A percentile compares a stretch with the other conserved stretches of the same genome.
Conservation (phyloP, 2,329 filamentous ascomycete genomes). For the Emergomyces orientalis region DNA sequence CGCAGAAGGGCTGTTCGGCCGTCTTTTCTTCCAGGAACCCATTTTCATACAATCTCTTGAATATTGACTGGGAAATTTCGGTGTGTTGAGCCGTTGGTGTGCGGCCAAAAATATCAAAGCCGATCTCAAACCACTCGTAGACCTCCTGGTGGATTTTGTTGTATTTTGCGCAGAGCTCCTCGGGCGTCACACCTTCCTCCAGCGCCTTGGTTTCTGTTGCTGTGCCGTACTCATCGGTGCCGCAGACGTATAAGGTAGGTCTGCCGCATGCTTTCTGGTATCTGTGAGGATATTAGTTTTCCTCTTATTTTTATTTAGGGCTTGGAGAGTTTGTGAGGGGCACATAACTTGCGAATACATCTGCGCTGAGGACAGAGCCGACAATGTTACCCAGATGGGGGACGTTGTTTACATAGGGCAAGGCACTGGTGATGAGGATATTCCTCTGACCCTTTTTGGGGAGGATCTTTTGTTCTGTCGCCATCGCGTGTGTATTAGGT, state of each 20-base stretch:
- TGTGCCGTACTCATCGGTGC: slow-evolving; percentile 89
- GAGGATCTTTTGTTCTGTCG: slow-evolving; percentile 16
- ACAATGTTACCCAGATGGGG: slow-evolving; percentile 85
- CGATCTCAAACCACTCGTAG: slow-evolving; percentile 94
- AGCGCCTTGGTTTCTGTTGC: slow-evolving; percentile 93
- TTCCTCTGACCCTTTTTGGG: slow-evolving; percentile 61
- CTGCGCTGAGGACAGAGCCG: slow-evolving; percentile 77
- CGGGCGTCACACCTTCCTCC: slow-evolving; percentile 72
- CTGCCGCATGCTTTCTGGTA: slow-evolving; percentile 19
- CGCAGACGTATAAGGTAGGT: slow-evolving; percentile 38
- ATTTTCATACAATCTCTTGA: slow-evolving; percentile 76
- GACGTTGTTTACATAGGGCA: slow-evolving; percentile 73
- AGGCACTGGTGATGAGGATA: slow-evolving; percentile 80
- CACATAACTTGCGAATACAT: slow-evolving; percentile 63
- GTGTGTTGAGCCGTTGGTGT: slow-evolving; percentile 86
- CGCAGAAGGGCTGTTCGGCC: slow-evolving; percentile 84
- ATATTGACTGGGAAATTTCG: slow-evolving; percentile 86
- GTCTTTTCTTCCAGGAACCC: slow-evolving; percentile 79
- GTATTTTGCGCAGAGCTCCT: slow-evolving; percentile 85
- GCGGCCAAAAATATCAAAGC: slow-evolving; percentile 88
- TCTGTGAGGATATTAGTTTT: slow-evolving; percentile 9
- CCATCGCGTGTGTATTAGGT: slow-evolving; percentile 10
- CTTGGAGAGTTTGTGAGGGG: slow-evolving; percentile 5
- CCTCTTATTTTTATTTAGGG: neutral
- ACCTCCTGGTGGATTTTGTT: slow-evolving; percentile 81